phyloP scores from a whole-genome alignment of 2,329 filamentous ascomycete genomes.

The Cladosporium sp. region DNA sequence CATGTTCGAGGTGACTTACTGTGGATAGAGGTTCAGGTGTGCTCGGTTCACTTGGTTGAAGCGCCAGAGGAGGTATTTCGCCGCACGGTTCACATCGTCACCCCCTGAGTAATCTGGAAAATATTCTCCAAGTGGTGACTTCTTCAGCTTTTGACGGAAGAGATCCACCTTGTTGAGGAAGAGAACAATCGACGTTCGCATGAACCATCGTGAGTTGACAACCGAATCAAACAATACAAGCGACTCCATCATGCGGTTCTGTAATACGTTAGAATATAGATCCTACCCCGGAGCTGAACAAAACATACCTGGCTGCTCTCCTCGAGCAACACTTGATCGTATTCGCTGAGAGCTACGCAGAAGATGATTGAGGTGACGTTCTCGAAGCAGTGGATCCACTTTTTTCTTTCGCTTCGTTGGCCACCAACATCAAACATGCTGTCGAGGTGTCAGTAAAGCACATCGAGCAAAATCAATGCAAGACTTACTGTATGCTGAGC shows the following conservation, averaged over 20 bases:
- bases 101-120: constrained; percentile 98
- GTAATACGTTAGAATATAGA: constrained; percentile 19
- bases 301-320: constrained; percentile 85
- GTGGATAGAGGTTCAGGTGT: constrained; percentile 93
- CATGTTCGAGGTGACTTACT: constrained; percentile 60
- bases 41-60: constrained; percentile 98
- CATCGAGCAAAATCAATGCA: not conserved
- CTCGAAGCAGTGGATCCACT: constrained; percentile 99
- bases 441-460: constrained; percentile 2
- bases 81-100: constrained; percentile 95
- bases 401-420: constrained; percentile 95
- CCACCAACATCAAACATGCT: constrained; percentile 99
- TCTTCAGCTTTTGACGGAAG: constrained; percentile 88
- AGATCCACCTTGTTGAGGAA: constrained; percentile 99
- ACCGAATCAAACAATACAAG: constrained; percentile 95
- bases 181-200: constrained; percentile 96
- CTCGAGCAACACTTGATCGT: constrained; percentile 93
- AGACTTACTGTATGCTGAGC: constrained; percentile 89
- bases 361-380: constrained; percentile 99
- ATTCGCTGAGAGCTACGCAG: constrained; percentile 95
- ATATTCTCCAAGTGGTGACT: constrained; percentile 88
- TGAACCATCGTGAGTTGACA: constrained; percentile 98
- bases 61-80: constrained; percentile 95
- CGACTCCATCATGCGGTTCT: constrained; percentile 99
- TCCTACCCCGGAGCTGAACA: not conserved